Conservation (phyloP, 75 land plant species). For the Picea glauca region DNA sequence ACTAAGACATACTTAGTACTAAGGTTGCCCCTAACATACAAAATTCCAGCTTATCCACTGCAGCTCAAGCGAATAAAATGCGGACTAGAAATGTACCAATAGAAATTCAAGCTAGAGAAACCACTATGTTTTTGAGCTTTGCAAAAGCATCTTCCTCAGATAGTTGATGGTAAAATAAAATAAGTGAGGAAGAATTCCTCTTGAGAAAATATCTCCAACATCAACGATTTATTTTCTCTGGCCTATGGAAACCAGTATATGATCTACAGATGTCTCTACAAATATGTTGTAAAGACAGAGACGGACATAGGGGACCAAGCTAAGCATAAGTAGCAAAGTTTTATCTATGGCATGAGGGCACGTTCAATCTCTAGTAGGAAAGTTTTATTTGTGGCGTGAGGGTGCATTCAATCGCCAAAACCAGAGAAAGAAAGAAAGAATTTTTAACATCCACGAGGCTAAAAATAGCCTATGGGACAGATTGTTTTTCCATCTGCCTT, state of each 20-base stretch:
- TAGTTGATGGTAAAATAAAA: slow-evolving; percentile 11
- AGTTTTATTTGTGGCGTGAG: too few relatives aligned
- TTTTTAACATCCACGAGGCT: too few relatives aligned
- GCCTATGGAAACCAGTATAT: slow-evolving; percentile 23
- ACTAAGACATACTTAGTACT: slow-evolving; percentile 20
- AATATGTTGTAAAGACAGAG: too few relatives aligned
- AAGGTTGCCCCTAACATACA: slow-evolving; percentile 26
- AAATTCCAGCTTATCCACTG: slow-evolving; percentile 12
- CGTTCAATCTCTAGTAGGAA: too few relatives aligned
- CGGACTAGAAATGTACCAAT: not conserved
- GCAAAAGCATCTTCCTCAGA: slow-evolving; percentile 34
- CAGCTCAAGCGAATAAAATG: slow-evolving; percentile 16
- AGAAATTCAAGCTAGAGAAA: slow-evolving; percentile 18
- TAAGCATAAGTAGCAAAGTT: too few relatives aligned
- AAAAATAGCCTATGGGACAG: too few relatives aligned
- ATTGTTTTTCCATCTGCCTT: too few relatives aligned
- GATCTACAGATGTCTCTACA: not conserved
- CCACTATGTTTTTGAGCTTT: slow-evolving; percentile 32
- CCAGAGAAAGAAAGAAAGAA: too few relatives aligned
- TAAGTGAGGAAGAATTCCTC: slow-evolving; percentile 26
- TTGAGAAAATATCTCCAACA: slow-evolving; percentile 17
- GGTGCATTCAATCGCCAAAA: too few relatives aligned
- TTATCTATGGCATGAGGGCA: too few relatives aligned
- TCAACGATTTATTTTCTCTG: slow-evolving; percentile 16
- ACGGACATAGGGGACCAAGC: too few relatives aligned